These are phyloP conservation scores for Colletotrichum abscissum DNA, from an alignment of 2,329 filamentous ascomycete species.

Conservation along the genomic window DNA sequence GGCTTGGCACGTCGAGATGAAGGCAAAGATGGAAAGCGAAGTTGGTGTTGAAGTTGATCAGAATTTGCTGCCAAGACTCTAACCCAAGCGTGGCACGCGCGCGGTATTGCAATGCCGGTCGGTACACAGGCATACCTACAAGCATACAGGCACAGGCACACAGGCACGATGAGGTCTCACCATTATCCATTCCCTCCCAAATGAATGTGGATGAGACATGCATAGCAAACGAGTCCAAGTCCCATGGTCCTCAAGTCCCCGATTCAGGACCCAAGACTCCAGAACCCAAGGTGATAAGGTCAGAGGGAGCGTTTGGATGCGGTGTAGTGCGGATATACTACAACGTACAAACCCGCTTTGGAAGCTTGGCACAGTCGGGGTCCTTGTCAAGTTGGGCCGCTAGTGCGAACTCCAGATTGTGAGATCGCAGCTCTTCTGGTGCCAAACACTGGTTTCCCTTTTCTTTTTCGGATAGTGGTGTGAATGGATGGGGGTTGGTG, in stretches of 20 bases:
- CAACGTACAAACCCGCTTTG: conserved; percentile 6
- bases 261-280: no score
- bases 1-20: neutral
- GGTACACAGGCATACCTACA: neutral
- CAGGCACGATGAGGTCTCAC: neutral
- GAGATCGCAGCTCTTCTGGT: conserved; percentile 18
- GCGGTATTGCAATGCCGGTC: neutral
- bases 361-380: conserved; percentile 30
- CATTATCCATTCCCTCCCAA: neutral
- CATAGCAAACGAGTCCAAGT: neutral
- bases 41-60: neutral
- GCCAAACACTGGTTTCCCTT: neutral
- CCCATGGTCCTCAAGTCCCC: neutral
- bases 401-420: conserved; percentile 31
- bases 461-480: conserved; percentile 12
- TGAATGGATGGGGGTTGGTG: neutral
- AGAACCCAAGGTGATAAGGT: neutral
- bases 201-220: neutral
- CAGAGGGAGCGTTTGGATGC: neutral
- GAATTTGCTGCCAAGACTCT: neutral
- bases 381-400: conserved; percentile 29
- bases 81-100: neutral
- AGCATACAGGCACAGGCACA: no score
- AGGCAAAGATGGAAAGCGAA: neutral
- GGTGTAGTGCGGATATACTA: conserved; percentile 29